A percentile compares a stretch with the other conserved stretches of the same genome.
Evolutionary conservation across 2,329 filamentous ascomycete genomes (phyloP).

Genomic region (Trichophaea hybrida): DNA sequence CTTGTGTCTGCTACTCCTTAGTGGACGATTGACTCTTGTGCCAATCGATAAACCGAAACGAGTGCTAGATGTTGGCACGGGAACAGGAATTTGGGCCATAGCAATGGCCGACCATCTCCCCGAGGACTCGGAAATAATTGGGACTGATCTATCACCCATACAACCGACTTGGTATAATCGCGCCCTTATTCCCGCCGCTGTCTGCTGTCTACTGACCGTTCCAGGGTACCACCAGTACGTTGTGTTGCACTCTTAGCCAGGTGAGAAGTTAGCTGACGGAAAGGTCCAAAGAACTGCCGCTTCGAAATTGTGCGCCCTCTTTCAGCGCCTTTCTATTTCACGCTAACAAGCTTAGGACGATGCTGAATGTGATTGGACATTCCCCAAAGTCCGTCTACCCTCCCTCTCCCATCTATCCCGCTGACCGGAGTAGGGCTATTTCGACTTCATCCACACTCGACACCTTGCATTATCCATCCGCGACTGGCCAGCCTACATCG

Average conservation of each 20-base stretch:
- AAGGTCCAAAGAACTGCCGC: not conserved
- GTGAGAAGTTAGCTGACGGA: not conserved
- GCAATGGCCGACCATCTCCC: constrained; percentile 29
- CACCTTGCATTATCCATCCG: constrained; percentile 12
- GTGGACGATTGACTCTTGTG: constrained; percentile 30
- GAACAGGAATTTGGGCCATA: constrained; percentile 37
- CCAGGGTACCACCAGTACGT: constrained; percentile 4
- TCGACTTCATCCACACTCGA: constrained; percentile 27
- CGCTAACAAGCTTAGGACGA: constrained; percentile 20
- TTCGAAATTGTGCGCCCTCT: not conserved
- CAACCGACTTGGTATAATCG: constrained; percentile 10
- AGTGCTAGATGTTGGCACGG: constrained; percentile 35
- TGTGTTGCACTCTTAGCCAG: not conserved
- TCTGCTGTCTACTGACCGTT: not conserved
- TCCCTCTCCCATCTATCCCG: not conserved
- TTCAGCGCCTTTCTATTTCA: not conserved
- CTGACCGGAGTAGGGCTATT: constrained; percentile 30
- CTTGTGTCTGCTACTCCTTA: constrained; percentile 37
- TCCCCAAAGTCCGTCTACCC: constrained; percentile 14
- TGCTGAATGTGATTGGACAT: constrained; percentile 26
- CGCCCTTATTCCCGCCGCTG: not conserved
- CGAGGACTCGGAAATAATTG: not conserved
- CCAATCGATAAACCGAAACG: constrained; percentile 31
- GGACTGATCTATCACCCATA: constrained; percentile 15
- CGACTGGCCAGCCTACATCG: constrained; percentile 10